Evolutionary conservation across 2,329 filamentous ascomycete genomes (phyloP).

Genomic region (Colletotrichum incanum): DNA sequence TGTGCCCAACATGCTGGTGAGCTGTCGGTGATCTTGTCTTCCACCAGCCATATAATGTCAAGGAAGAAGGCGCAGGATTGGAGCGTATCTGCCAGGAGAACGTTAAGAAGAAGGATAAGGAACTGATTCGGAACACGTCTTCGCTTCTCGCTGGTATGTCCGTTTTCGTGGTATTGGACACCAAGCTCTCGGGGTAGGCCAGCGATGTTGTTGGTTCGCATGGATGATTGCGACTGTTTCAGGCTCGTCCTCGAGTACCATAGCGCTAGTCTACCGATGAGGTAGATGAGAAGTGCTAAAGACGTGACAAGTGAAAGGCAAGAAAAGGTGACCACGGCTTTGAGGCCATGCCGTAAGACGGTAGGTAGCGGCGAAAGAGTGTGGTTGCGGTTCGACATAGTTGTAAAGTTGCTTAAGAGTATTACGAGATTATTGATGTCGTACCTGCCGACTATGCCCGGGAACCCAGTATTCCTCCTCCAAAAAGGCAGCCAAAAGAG

Average conservation of each 20-base stretch:
- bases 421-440: slow-evolving; percentile 13
- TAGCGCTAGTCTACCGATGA: slow-evolving; percentile 53
- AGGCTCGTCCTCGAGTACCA: slow-evolving; percentile 52
- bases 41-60: slow-evolving; percentile 65
- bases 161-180: slow-evolving; percentile 39
- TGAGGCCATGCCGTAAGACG: slow-evolving; percentile 54
- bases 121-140: slow-evolving; percentile 65
- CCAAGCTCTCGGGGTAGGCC: slow-evolving; percentile 45
- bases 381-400: slow-evolving; percentile 23
- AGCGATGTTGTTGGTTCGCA: slow-evolving; percentile 22
- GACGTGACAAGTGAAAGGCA: slow-evolving; percentile 55
- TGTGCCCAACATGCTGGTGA: slow-evolving; percentile 67
- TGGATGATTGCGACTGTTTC: slow-evolving; percentile 48
- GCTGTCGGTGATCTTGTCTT: slow-evolving; percentile 64
- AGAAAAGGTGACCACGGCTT: slow-evolving; percentile 54
- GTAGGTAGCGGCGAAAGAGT: slow-evolving; percentile 54
- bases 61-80: slow-evolving; percentile 71
- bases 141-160: slow-evolving; percentile 34
- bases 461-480: background rate
- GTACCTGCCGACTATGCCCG: slow-evolving; percentile 27
- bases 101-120: slow-evolving; percentile 72
- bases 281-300: slow-evolving; percentile 51
- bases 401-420: background rate
- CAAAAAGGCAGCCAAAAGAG: background rate
- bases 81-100: slow-evolving; percentile 71